Base-by-base conservation (phyloP, 2,329 filamentous ascomycete species). In the Mariannaea sp. region DNA sequence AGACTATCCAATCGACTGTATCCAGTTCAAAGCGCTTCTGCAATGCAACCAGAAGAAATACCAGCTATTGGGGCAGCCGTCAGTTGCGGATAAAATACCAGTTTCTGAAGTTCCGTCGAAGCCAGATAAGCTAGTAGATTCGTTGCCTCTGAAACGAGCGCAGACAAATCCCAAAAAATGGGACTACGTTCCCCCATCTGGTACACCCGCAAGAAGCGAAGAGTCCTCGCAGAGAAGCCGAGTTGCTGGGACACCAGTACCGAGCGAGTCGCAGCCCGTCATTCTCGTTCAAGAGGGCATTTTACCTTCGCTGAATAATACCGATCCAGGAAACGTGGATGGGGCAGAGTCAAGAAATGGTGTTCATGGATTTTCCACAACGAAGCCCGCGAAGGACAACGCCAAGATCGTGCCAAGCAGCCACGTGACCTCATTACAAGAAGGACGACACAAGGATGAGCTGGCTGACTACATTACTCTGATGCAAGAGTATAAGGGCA, bases 1-100 rank as follows among this genome's bases (percentile, higher is more conserved):
- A 42, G 74, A 77, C 0, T 93, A 88, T 62, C 82, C 86, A 0
- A 73, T 87, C 2, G 87, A 92, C 50, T 92, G 88, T 58, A 79
- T 90, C 30, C 72, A 74, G 29, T 85, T 82, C 57, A 75, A 77
- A 5, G 71, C 73, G 1, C 57, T 91, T 1, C 70, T 90, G 13
- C 83, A 89, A 57, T 77, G 81, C 5, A 72, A 72, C 3, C 83
- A 86, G 60, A 69, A 70, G 20, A 80, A 81, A 40, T 94, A 90
- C 64, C 72, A 68, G 53, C 77, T 89, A 20, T 67, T 66, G 45
- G 89, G 80, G 35, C 75, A 73, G 65, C 71, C 76, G 56, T 65
- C 35, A 10, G 22, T 7, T 5, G 32, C 40, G 5, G 57, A 48
- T 5, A 43, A 35, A 7, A 47, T 47, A 5, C 26, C 40, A 1